These are phyloP conservation scores for Septoria petroselini DNA, from an alignment of 2,329 filamentous ascomycete genomes.

Conservation along the genomic window DNA sequence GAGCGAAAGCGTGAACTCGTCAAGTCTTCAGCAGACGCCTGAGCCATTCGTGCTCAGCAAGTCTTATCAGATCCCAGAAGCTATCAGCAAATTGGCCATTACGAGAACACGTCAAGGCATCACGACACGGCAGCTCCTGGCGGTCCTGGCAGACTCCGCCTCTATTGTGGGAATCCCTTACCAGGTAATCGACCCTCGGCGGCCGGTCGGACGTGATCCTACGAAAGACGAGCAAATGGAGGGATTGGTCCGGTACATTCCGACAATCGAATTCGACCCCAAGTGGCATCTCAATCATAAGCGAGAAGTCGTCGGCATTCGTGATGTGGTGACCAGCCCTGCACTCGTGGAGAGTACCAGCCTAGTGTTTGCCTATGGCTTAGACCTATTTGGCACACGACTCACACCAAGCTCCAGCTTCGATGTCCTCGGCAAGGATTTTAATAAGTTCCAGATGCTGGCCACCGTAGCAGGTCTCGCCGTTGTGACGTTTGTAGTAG, in stretches of 20 bases:
- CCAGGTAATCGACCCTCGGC: conserved; percentile 74
- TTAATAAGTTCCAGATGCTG: conserved; percentile 84
- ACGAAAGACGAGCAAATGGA: conserved; percentile 77
- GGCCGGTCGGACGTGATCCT: conserved; percentile 80
- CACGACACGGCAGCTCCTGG: conserved; percentile 75
- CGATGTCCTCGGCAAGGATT: conserved; percentile 88
- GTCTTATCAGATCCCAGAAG: conserved; percentile 73
- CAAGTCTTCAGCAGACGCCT: conserved; percentile 65
- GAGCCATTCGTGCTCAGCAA: conserved; percentile 76
- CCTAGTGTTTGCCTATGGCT: conserved; percentile 79
- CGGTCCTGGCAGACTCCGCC: conserved; percentile 68
- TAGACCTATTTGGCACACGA: conserved; percentile 84
- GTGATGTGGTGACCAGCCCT: conserved; percentile 69
- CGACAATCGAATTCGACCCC: conserved; percentile 78
- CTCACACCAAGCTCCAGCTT: conserved; percentile 86
- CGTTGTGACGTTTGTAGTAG: conserved; percentile 71
- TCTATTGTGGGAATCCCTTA: conserved; percentile 78
- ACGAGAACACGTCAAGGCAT: conserved; percentile 92
- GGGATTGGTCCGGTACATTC: conserved; percentile 71
- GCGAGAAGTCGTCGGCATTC: conserved; percentile 74
- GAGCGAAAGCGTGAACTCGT: conserved; percentile 67
- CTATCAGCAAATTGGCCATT: conserved; percentile 75
- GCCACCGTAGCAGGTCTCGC: conserved; percentile 77
- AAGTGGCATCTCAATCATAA: conserved; percentile 76
- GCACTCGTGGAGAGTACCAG: conserved; percentile 88